These are phyloP conservation scores for Condylostoma magnum DNA, from an alignment of 169 alveolate species.

Conservation along the genomic window DNA sequence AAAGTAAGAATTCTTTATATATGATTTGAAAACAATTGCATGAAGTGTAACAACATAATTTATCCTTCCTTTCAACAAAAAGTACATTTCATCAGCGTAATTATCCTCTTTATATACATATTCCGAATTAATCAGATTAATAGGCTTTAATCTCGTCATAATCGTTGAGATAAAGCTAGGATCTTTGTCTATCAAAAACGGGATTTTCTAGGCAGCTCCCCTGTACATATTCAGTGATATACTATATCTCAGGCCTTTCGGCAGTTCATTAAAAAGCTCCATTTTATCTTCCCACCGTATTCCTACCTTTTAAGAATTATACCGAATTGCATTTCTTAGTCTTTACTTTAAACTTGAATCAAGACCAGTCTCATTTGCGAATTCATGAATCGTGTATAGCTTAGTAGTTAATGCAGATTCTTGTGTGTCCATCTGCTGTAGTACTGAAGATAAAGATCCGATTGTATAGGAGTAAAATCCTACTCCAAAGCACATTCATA, in stretches of 20 bases:
- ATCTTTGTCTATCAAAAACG: conserved; percentile 38
- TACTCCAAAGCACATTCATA: conserved; percentile 54
- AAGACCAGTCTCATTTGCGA: conserved; percentile 45
- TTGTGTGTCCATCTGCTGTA: conserved; percentile 28
- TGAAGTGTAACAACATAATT: conserved; percentile 10
- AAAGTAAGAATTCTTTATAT: conserved; percentile 31
- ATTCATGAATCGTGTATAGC: conserved; percentile 36
- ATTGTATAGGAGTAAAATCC: conserved; percentile 58
- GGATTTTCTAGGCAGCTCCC: conserved; percentile 31
- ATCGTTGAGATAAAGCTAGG: conserved; percentile 42
- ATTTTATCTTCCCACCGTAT: conserved; percentile 47
- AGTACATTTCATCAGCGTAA: conserved; percentile 46
- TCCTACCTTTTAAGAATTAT: conserved; percentile 43
- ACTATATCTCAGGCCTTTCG: conserved; percentile 33
- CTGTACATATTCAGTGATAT: conserved; percentile 40
- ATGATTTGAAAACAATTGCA: not conserved
- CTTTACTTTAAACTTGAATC: conserved; percentile 39
- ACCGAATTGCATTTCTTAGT: conserved; percentile 51
- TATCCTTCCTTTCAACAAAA: conserved; percentile 35
- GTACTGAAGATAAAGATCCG: conserved; percentile 43
- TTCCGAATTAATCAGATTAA: conserved; percentile 26
- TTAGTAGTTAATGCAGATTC: conserved; percentile 32
- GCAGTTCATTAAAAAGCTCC: conserved; percentile 41
- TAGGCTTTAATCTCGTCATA: conserved; percentile 42
- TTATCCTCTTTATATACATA: conserved; percentile 40